These are phyloP conservation scores for Biscogniauxia mediterranea DNA, from an alignment of 2,329 filamentous ascomycete species.

Conservation along the genomic window DNA sequence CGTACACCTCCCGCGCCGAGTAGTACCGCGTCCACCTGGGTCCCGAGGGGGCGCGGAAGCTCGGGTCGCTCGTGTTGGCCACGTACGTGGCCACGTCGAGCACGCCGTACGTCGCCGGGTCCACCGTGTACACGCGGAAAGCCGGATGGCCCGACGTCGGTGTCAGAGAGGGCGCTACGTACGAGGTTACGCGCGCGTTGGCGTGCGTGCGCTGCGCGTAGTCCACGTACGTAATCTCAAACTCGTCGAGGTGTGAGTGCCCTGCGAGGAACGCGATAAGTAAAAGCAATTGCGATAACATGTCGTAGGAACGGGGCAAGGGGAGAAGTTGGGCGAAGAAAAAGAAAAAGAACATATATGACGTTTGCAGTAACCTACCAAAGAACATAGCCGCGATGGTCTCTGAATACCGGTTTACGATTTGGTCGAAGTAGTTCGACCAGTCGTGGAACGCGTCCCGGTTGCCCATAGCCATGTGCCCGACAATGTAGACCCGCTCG, in stretches of 20 bases:
- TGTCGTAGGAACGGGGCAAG: background rate
- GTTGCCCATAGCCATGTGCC: conserved; percentile 54
- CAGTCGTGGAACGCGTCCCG: conserved; percentile 51
- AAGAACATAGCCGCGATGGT: conserved; percentile 57
- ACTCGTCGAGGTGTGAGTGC: conserved; percentile 57
- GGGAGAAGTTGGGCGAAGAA: background rate
- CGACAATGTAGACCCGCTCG: conserved; percentile 56
- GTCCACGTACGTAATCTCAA: conserved; percentile 53
- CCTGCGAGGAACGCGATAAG: conserved; percentile 21
- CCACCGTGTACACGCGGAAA: conserved; percentile 58
- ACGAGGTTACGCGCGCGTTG: conserved; percentile 50
- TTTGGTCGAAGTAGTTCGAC: conserved; percentile 52
- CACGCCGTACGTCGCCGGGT: conserved; percentile 55
- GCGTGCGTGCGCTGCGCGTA: conserved; percentile 40
- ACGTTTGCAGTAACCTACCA: conserved; percentile 25
- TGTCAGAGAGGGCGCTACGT: conserved; percentile 53
- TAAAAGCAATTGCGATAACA: background rate
- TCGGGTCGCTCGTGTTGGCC: conserved; percentile 47
- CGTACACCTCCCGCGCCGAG: conserved; percentile 55
- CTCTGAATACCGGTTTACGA: conserved; percentile 51
- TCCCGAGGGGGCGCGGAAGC: conserved; percentile 40
- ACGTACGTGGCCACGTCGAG: conserved; percentile 54
- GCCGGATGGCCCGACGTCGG: conserved; percentile 55
- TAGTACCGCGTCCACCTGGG: conserved; percentile 57
- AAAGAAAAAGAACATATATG: no score